These are phyloP conservation scores for Panicum hallii DNA, from an alignment of 202 grass and related monocot genomes.

Conservation along the genomic window DNA sequence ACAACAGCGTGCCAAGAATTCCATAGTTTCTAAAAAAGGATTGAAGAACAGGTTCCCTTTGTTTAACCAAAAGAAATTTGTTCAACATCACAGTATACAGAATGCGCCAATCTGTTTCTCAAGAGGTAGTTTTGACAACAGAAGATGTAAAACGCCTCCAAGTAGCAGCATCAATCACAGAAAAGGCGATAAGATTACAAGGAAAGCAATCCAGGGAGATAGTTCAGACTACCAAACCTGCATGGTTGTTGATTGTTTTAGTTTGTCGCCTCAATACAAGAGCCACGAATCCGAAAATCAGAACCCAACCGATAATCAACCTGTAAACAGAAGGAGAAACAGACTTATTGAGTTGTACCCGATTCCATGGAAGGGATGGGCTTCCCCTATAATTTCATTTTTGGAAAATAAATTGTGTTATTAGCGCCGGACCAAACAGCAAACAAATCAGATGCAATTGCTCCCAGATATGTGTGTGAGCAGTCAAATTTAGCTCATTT, in stretches of 20 bases:
- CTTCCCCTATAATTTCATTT: neutral
- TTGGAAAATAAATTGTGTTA: neutral
- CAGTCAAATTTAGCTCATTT: neutral
- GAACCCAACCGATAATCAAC: constrained; percentile 16
- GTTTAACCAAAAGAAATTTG: neutral
- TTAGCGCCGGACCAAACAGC: neutral
- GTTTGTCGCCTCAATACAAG: constrained; percentile 1
- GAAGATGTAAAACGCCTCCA: neutral
- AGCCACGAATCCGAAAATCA: neutral
- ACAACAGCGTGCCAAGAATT: neutral
- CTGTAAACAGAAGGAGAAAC: neutral
- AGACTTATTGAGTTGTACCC: neutral
- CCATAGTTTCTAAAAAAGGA: neutral
- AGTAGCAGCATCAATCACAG: neutral
- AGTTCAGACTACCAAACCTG: constrained; percentile 32
- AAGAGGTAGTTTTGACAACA: neutral
- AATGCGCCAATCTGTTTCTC: neutral
- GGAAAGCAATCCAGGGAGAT: neutral
- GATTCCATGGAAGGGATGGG: neutral
- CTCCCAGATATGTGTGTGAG: neutral
- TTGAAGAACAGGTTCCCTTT: neutral
- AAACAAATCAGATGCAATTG: neutral
- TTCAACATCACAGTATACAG: constrained; percentile 2
- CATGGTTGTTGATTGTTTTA: constrained; percentile 41
- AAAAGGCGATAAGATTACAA: neutral